Evolutionary conservation across 2,329 filamentous ascomycete species (phyloP).

Genomic region (Atkinsonella texensis): DNA sequence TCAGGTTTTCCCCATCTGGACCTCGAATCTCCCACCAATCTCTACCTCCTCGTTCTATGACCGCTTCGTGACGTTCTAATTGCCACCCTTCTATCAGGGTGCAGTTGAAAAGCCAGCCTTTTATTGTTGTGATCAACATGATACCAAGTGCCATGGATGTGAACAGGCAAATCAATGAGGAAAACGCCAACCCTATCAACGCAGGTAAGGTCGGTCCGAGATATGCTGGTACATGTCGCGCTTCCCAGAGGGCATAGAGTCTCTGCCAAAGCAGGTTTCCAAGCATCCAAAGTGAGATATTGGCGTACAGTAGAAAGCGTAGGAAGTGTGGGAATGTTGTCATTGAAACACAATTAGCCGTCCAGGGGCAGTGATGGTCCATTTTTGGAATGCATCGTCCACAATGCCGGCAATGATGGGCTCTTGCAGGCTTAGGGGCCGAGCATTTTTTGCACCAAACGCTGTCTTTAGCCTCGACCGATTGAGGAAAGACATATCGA

Average conservation of each 20-base stretch:
- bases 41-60: constrained; percentile 35
- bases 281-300: constrained; percentile 51
- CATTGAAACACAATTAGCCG: constrained; percentile 69
- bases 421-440: constrained; percentile 60
- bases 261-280: constrained; percentile 48
- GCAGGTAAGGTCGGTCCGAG: constrained; percentile 53
- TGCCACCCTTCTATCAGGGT: constrained; percentile 80
- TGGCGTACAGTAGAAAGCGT: constrained; percentile 63
- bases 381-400: constrained; percentile 64
- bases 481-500: constrained; percentile 33
- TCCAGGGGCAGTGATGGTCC: constrained; percentile 86
- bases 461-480: constrained; percentile 23
- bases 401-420: constrained; percentile 74
- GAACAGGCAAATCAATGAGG: constrained; percentile 45
- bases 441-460: constrained; percentile 67
- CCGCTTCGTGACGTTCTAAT: constrained; percentile 48
- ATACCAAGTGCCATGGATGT: constrained; percentile 51
- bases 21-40: constrained; percentile 31
- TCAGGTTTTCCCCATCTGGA: constrained; percentile 27
- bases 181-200: constrained; percentile 48
- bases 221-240: constrained; percentile 59
- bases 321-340: constrained; percentile 74
- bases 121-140: constrained; percentile 50
- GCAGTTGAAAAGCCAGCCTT: constrained; percentile 53
- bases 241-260: constrained; percentile 46